Evolutionary conservation across 2,329 filamentous ascomycete genomes (phyloP).

Genomic region (Botrytis deweyae): DNA sequence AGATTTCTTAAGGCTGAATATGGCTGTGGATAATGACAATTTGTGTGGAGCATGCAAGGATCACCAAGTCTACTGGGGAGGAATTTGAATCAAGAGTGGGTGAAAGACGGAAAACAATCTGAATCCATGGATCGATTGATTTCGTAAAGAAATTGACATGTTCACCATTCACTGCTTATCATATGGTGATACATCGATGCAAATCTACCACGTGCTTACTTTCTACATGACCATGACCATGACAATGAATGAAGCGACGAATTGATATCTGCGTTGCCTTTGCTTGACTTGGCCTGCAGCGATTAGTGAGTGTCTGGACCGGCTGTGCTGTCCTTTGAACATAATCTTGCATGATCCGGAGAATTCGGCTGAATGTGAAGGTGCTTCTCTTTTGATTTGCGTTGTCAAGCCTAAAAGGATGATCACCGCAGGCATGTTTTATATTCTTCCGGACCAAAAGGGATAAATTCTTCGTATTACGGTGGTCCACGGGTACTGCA

Average conservation of each 20-base stretch:
- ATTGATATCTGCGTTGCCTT: neutral
- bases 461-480: neutral
- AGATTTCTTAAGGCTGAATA: slow-evolving; percentile 9
- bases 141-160: neutral
- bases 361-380: neutral
- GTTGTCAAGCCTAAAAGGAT: neutral
- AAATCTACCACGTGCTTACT: neutral
- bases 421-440: slow-evolving; percentile 17
- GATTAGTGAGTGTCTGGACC: neutral
- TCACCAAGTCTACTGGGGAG: neutral
- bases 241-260: neutral
- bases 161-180: too few species aligned
- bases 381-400: neutral
- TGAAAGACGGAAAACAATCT: neutral
- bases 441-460: neutral
- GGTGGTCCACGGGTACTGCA: neutral
- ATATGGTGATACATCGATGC: neutral
- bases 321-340: neutral
- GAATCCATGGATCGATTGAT: neutral
- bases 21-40: neutral
- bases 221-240: neutral
- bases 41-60: slow-evolving; percentile 13
- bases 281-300: neutral
- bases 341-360: slow-evolving; percentile 17
- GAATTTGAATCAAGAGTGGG: neutral